Evolutionary conservation across 352 stramenopile genomes (phyloP), one percentile per base, ranked within the genome.

Genomic region (Pythium utonaiense): DNA sequence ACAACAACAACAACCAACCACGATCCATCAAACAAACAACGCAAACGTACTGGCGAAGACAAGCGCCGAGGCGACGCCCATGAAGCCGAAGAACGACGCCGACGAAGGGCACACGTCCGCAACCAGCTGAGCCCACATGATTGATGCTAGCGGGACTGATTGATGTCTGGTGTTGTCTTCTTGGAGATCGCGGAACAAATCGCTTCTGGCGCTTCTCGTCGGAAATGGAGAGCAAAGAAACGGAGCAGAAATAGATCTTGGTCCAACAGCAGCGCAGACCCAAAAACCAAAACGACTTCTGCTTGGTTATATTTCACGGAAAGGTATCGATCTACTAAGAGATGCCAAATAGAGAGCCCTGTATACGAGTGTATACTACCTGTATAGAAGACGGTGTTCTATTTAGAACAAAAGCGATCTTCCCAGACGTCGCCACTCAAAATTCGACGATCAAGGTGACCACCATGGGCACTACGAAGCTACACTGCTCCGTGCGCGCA

Each of bases 51-150:
- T 97, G 57, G 86, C 88, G 69, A 97, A 96, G 51, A 98, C 91
- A 62, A 98, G 86, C 22, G 91, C 92, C 53, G 88, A 89, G 59
- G 96, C 96, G 16, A 99, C 96, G 64, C 97, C 97, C 95, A 99
- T 99, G 78, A 99, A 99, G 66, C 98, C 98, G 71, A 99, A 99
- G 88, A 99, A 99, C 70, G 97, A 97, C 55, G 97, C 96, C 71
- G 93, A 98, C 59, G 96, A 96, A 45, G 97, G 97, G 45, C 60
- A 67, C 45, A 67, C 60, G 40, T 67, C 60, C 31, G 60, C 60
- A 38, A 62, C 60, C 25, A 67, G 47, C 36, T 67, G 60, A 38
- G 49, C 49, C 31, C 34, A 48, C 60, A 67, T 66, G 38, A 22
- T 58, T 44, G 36, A 33, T 33, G 28, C 28, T 33, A 33, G 5